Percentiles rank a stretch among this genome's conserved stretches.
Conservation (phyloP, 2,329 filamentous ascomycete species). For the Blastomyces silverae region DNA sequence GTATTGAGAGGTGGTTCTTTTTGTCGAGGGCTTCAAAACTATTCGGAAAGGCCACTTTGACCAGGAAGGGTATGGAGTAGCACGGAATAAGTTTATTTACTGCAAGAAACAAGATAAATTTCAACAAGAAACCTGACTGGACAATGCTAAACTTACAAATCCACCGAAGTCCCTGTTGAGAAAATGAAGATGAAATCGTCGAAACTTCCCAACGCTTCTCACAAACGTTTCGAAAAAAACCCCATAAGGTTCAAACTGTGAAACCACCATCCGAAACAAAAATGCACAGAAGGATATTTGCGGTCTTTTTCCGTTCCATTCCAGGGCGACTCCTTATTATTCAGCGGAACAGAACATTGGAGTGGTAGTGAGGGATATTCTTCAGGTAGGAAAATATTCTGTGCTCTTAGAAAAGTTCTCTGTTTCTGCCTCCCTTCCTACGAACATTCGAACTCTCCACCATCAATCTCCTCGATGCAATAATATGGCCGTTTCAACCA, state of each 20-base stretch:
- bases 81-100: neutral
- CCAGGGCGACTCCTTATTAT: too few species aligned
- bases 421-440: neutral
- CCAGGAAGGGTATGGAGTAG: neutral
- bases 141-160: neutral
- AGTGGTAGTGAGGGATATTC: neutral
- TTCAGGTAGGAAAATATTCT: neutral
- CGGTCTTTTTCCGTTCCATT: neutral
- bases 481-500: conserved; percentile 3
- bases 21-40: neutral
- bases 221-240: neutral
- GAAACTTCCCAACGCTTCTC: neutral
- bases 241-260: neutral
- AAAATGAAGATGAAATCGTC: neutral
- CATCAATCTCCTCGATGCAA: neutral
- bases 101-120: neutral
- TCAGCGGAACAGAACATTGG: neutral
- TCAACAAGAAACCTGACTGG: neutral
- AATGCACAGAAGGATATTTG: neutral
- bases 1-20: neutral
- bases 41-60: neutral
- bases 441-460: neutral
- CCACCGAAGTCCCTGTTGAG: neutral
- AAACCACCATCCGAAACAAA: neutral
- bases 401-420: neutral